Base-by-base conservation (phyloP, 352 stramenopile species). In the Phytophthora palmivora region DNA sequence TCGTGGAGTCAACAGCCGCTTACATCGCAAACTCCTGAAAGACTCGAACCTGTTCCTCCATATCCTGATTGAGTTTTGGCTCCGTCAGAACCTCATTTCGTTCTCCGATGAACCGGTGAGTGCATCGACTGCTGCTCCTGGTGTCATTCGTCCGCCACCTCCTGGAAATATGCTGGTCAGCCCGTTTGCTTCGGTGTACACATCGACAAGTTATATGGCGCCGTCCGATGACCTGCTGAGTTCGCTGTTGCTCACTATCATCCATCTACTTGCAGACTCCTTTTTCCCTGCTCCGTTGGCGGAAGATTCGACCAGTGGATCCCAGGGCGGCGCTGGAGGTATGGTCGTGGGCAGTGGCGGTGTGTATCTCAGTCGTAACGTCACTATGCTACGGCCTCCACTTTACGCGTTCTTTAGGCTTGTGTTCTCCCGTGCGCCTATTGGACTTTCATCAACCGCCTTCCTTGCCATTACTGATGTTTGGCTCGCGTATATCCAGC, bases 11-110 rank as follows among this genome's bases (percentile, higher is more conserved):
- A 78, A 85, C 51, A 94, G 85, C 58, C 84, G 85, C 18, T 92
- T 93, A 53, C 82, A 90, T 24, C 82, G 73, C 71, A 93, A 91
- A 52, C 61, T 92, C 32, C 57, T 92, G 24, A 84, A 94, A 62
- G 67, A 87, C 55, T 85, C 84, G 28, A 93, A 87, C 61, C 70
- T 94, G 3, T 95, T 96, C 58, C 71, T 96, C 21, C 84, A 95
- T 54, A 85, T 91, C 36, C 52, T 95, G 37, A 94, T 96, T 18
- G 88, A 96, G 56, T 92, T 93, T 46, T 96, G 88, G 88, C 71
- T 96, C 42, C 83, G 82, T n/a, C 88, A 96, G 57, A 96, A 96
- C 58, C 77, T 93, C 47, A 92, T 96, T 47, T 74, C 86, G 54
- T 94, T 92, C 50, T 86, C 84, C 0, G 78, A 92, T 48, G 84